Evolutionary conservation across 371 early-diverging fungal species (phyloP).

Genomic region (Mucor sp.): DNA sequence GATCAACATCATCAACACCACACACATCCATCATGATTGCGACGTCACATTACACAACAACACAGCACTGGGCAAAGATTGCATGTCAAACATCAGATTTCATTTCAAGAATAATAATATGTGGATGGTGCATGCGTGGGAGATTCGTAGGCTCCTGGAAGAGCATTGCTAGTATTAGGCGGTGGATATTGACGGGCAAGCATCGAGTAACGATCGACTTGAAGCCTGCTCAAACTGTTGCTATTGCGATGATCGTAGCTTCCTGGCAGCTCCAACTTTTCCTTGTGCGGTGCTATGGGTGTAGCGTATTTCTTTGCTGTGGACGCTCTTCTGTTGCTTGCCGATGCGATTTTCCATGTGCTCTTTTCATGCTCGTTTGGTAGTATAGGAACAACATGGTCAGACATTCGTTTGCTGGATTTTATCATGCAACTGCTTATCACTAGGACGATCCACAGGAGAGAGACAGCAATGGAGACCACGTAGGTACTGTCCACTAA

Average conservation of each 20-base stretch:
- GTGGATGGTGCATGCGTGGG: background rate
- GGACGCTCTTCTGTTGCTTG: background rate
- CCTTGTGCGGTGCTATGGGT: conserved; percentile 8
- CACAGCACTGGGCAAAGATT: background rate
- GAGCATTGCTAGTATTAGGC: background rate
- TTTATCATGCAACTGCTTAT: background rate
- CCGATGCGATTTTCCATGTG: background rate
- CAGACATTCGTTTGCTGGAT: background rate
- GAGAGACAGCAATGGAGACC: background rate
- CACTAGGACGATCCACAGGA: conserved; percentile 8
- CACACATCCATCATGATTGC: background rate
- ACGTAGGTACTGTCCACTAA: conserved; percentile 13
- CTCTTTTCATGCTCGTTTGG: background rate
- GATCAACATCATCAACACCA: background rate
- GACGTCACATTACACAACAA: background rate
- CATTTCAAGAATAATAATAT: background rate
- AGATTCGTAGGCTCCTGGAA: background rate
- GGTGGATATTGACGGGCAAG: background rate
- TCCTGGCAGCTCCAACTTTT: conserved; percentile 4
- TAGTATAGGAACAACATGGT: background rate
- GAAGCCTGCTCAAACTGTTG: background rate
- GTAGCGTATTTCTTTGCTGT: conserved; percentile 5
- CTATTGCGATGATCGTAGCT: conserved; percentile 5
- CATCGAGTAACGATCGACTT: background rate
- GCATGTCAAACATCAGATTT: background rate